Base-by-base conservation (phyloP, 805 yeast species). In the Candida michaelii region DNA sequence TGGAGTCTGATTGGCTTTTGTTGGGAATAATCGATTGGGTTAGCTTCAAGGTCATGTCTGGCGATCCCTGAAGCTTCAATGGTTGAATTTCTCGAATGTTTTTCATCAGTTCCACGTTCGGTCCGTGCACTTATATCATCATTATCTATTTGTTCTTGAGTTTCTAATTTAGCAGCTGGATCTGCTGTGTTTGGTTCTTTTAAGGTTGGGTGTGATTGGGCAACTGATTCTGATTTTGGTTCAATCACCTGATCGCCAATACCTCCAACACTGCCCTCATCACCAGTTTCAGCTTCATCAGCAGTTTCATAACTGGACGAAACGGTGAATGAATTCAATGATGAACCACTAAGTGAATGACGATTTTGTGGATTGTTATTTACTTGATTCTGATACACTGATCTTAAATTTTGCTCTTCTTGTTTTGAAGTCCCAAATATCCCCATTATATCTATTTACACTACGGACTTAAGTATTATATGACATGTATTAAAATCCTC, bases 281-380 rank as follows among this genome's bases (percentile, higher is more conserved):
- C 23, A 8, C 10, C 17, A 9, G 30, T 13, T 13, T 35, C 14
- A 21, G 25, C 44, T 24, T 60, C 65, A 15, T 60, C 60, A 5
- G 71, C 71, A 4, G 71, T 65, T 23, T 60, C 63, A 51, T 64
- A 66, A 2, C 63, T 66, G 1, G 67, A 59, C 12, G 60, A 47
- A 1, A 54, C 56, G 5, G 65, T 58, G 33, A 46, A 37, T 2
- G 69, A 54, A 19, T 35, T 40, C 33, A 24, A 23, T 4, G 30
- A 24, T 5, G 36, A 7, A n/a, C 27, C 27, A 12, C 24, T 30
- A 31, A 31, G 24, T 4, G 37, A 34, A 34, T 23, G 18, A 23
- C 37, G 29, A 6, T 40, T 25, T 15, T 42, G 29, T 14, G 43
- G 25, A 10, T 42, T 18, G 32, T 37, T 25, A 30, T 17, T 16